Conservation (phyloP, 2,329 filamentous ascomycete species). For the Ramichloridium luteum region DNA sequence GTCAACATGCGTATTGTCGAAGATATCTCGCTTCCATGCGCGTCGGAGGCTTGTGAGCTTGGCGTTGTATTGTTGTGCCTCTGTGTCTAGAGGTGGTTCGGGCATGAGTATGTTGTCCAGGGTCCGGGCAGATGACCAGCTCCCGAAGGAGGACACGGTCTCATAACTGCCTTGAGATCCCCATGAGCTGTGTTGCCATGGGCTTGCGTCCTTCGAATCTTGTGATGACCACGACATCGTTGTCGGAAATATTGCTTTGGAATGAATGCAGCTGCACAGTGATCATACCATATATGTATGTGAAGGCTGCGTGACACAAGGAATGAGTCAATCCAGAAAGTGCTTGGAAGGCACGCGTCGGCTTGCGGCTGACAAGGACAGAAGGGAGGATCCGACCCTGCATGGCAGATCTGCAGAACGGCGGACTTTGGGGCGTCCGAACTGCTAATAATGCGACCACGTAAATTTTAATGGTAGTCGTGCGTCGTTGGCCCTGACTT, state of each 20-base stretch:
- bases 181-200: too few relatives aligned
- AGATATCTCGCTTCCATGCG: slow-evolving; percentile 7
- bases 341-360: neutral
- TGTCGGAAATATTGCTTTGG: neutral
- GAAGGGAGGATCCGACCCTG: too few relatives aligned
- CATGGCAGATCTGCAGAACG: neutral
- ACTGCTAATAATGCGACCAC: neutral
- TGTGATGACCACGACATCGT: neutral
- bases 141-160: neutral
- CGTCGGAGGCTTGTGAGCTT: neutral
- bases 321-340: neutral
- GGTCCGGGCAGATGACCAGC: neutral
- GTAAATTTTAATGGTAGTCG: neutral
- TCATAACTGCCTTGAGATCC: neutral
- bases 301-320: too few relatives aligned
- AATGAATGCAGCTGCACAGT: neutral
- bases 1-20: slow-evolving; percentile 10
- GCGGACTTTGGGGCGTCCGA: neutral
- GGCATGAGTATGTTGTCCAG: neutral
- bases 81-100: neutral
- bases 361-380: neutral
- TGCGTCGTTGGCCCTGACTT: neutral
- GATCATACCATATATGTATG: neutral
- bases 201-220: neutral
- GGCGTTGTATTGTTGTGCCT: neutral